Percentiles rank a stretch among this genome's conserved stretches.
phyloP scores from a whole-genome alignment of 768 basidiomycete genomes.

The Termitomyces sp. region DNA sequence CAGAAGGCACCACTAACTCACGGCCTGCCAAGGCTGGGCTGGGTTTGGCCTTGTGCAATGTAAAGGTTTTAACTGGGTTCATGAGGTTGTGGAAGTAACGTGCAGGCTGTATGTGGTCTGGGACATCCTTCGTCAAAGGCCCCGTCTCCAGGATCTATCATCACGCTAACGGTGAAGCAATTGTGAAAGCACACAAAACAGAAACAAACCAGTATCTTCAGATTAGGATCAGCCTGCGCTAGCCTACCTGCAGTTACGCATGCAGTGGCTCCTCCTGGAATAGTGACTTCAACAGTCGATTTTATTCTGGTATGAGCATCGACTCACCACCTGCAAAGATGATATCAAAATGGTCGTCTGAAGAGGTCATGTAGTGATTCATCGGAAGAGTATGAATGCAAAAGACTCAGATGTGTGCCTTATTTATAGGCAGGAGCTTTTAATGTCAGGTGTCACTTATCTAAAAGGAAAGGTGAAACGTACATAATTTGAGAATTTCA shows the following conservation, averaged over 20 bases:
- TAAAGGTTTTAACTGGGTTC: constrained; percentile 40
- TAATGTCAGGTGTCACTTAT: not conserved
- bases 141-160: constrained; percentile 57
- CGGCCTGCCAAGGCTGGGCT: constrained; percentile 45
- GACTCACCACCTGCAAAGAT: constrained; percentile 56
- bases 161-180: not conserved
- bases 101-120: constrained; percentile 52
- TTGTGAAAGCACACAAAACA: not conserved
- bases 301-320: not conserved
- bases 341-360: constrained; percentile 37
- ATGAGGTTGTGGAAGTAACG: constrained; percentile 44
- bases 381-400: not conserved
- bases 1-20: constrained; percentile 39
- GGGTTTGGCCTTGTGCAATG: constrained; percentile 42
- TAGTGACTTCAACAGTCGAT: not conserved
- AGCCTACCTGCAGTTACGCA: constrained; percentile 59
- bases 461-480: not conserved
- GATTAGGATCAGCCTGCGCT: constrained; percentile 46
- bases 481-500: not conserved
- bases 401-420: not conserved
- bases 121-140: constrained; percentile 44
- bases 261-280: constrained; percentile 49
- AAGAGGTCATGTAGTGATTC: constrained; percentile 2
- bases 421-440: not conserved
- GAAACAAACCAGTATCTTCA: constrained; percentile 51